Base-by-base conservation (phyloP, 2,329 filamentous ascomycete genomes). In the Trichophyton rubrum region DNA sequence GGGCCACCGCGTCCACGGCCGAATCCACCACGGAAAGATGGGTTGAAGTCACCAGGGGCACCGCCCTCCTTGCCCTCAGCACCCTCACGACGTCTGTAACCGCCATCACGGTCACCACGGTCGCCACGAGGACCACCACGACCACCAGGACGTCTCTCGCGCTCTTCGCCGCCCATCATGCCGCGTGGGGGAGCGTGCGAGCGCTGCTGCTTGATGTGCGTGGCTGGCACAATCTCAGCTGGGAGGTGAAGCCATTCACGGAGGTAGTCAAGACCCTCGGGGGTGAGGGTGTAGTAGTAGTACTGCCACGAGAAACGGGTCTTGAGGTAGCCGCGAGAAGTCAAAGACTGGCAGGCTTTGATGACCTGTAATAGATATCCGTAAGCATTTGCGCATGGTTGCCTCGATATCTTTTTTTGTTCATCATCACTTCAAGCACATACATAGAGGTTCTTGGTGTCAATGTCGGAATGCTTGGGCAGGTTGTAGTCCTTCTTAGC, bases 241-340 rank as follows among this genome's bases (percentile, higher is more conserved):
- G 93, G 93, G 73, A 99, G 88, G 82, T 99, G 93, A 73, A 99
- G 91, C 93, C 93, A 99, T 85, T 99, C 93, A 77, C 93, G 92
- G 79, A 99, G 91, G 86, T 99, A 99, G 84, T 97, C 92, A 78
- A 99, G 92, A 82, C 93, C 93, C 85, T 97, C 91, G 75, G 91
- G 89, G 78, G 92, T 96, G 80, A 99, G 87, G 80, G 93, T 96
- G 87, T 99, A 99, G 89, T 99, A 99, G 88, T 97, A 96, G 85
- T 91, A 96, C 82, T 96, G 90, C 90, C 90, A 96, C 70, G 90
- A 96, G 88, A 99, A 99, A 81, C 95, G 93, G 73, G 93, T 99
- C 89, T 99, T 99, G 82, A 99, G 86, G 80, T 89, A 97, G 77
- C 92, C 92, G 78, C 93, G 92, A 71, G 91, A 96, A 82, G 86